These are phyloP conservation scores for Dothideomycetes sp. DNA, from an alignment of 2,329 filamentous ascomycete genomes.

Conservation along the genomic window DNA sequence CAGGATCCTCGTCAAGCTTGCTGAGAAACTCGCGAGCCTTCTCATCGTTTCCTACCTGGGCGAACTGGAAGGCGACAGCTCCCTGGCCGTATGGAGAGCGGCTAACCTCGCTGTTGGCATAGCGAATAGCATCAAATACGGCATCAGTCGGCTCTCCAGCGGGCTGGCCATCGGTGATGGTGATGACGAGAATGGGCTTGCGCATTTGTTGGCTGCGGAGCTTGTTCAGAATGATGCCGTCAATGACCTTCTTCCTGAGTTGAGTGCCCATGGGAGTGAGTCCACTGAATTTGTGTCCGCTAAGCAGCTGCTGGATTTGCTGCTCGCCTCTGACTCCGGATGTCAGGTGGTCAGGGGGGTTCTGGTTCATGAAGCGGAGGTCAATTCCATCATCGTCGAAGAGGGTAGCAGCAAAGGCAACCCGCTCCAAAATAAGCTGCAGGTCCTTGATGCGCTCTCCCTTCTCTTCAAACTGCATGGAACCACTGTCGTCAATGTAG, in stretches of 20 bases:
- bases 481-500: slow-evolving; percentile 59
- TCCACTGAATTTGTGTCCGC: slow-evolving; percentile 51
- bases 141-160: slow-evolving; percentile 48
- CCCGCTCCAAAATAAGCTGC: slow-evolving; percentile 51
- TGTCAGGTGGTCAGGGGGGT: slow-evolving; percentile 32
- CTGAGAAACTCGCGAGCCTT: slow-evolving; percentile 52
- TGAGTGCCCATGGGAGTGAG: slow-evolving; percentile 56
- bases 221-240: slow-evolving; percentile 45
- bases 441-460: slow-evolving; percentile 57
- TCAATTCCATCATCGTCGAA: slow-evolving; percentile 60
- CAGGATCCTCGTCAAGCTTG: slow-evolving; percentile 53
- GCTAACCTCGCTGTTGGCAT: slow-evolving; percentile 40
- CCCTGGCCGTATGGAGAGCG: slow-evolving; percentile 40
- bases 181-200: slow-evolving; percentile 56
- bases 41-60: slow-evolving; percentile 57
- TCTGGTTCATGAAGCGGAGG: slow-evolving; percentile 59
- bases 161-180: slow-evolving; percentile 56
- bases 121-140: slow-evolving; percentile 47
- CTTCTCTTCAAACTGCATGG: slow-evolving; percentile 57
- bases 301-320: slow-evolving; percentile 48
- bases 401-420: slow-evolving; percentile 54
- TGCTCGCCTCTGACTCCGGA: slow-evolving; percentile 46
- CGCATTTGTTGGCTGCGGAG: slow-evolving; percentile 42
- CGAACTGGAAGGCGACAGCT: slow-evolving; percentile 56
- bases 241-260: slow-evolving; percentile 51